Evolutionary conservation across 176 grass and related monocot genomes (phyloP).

Genomic region (Oryza australiensis): DNA sequence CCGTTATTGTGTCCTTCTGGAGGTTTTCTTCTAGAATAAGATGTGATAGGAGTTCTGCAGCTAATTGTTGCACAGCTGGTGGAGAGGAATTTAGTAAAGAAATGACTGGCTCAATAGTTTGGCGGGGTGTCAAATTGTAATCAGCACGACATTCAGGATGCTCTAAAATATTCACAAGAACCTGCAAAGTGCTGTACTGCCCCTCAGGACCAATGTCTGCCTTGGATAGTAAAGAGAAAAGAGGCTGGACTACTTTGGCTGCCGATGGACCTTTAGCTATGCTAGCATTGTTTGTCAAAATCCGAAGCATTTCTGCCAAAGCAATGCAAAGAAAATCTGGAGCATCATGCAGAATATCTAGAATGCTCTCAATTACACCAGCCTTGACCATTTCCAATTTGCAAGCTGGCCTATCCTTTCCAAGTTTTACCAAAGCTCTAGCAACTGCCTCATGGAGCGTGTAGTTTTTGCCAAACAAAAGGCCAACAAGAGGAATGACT

Average conservation of each 20-base stretch:
- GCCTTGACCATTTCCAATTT: conserved; percentile 99
- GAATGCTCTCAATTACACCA: conserved; percentile 93
- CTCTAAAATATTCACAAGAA: conserved; percentile 99
- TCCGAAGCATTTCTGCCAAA: conserved; percentile 89
- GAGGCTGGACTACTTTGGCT: conserved; percentile 90
- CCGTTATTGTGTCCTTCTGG: conserved; percentile 84
- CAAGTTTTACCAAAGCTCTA: conserved; percentile 92
- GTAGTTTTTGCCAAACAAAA: conserved; percentile 93
- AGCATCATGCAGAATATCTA: conserved; percentile 91
- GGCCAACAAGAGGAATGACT: conserved; percentile 82
- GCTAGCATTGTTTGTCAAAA: conserved; percentile 97
- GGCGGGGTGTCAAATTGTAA: conserved; percentile 80
- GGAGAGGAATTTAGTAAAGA: conserved; percentile 80
- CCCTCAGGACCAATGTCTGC: conserved; percentile 83
- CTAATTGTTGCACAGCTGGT: conserved; percentile 93
- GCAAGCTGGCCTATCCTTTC: conserved; percentile 89
- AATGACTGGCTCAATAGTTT: conserved; percentile 90
- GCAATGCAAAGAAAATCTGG: conserved; percentile 95
- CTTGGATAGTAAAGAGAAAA: conserved; percentile 89
- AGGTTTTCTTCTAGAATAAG: conserved; percentile 98
- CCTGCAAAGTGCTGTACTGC: conserved; percentile 95
- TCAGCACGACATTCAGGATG: conserved; percentile 89
- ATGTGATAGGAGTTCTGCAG: conserved; percentile 90
- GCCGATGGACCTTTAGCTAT: conserved; percentile 96
- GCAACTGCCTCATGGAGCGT: conserved; percentile 87